Base-by-base conservation (phyloP, 768 basidiomycete genomes). In the Agaricus sinodeliciosus region DNA sequence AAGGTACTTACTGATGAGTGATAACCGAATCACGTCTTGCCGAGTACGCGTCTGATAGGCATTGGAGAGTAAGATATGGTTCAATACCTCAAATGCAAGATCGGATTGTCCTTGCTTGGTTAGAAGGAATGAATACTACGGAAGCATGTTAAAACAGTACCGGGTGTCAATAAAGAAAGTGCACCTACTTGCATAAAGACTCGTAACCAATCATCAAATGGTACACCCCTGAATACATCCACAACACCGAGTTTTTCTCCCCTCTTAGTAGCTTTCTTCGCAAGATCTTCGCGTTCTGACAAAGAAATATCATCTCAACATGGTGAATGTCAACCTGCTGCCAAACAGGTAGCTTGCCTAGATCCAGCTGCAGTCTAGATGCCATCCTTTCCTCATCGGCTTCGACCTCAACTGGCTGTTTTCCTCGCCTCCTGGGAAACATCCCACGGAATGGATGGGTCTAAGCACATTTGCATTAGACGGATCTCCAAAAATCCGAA, bases 201-300 rank as follows among this genome's bases (percentile, higher is more conserved):
- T 13, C 75, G 73, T 44, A 95, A 64, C 95, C 95, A 99, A 48
- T 87, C 82, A 51, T 87, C 86, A 59, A 92, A 91, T 3, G 75
- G 75, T 34, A 95, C 73, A 0, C 90, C 89, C 9, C 94, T 84
- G 66, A 94, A 97, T 0, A 80, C 72, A 46, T 83, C 77, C 1
- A 88, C 77, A 25, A 72, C 74, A 16, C 68, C 72, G 3, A 58
- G 42, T 54, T 72, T 72, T 51, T 72, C 66, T 40, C 55, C 62
- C 16, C 63, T 63, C 43, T 72, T 75, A 5, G 68, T 69, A 27
- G 72, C 67, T 59, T 79, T 85, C 16, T 77, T 74, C 4, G 75
- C 60, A 16, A 80, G 64, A 16, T 69, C 77, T 47, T 85, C 85
- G 7, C 79, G 77, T 54, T 84, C 86, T 86, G 48, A 7, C 3